Percentiles rank a stretch among this genome's conserved stretches.
These are phyloP conservation scores for Monilinia fructigena DNA, from an alignment of 2,329 filamentous ascomycete genomes.

Conservation along the genomic window DNA sequence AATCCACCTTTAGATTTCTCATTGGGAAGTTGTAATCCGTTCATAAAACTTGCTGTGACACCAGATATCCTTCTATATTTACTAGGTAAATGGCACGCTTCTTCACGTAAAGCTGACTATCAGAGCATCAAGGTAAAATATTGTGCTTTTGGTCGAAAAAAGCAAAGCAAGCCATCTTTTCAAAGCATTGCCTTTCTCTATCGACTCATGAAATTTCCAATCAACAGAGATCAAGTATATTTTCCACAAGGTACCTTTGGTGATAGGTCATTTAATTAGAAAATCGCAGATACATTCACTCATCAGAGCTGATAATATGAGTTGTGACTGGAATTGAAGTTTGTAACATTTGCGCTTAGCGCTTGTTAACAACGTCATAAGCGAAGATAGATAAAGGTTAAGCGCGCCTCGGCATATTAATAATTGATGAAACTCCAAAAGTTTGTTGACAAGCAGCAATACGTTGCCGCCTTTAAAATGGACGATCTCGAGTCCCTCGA, in stretches of 20 bases:
- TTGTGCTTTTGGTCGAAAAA: not conserved
- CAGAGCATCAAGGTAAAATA: not conserved
- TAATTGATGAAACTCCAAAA: conserved; percentile 7
- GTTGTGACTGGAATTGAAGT: not conserved
- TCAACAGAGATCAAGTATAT: not conserved
- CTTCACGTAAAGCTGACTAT: not conserved
- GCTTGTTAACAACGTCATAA: not conserved
- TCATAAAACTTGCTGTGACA: not conserved
- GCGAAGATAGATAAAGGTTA: not conserved
- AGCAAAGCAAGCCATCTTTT: not conserved
- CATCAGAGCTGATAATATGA: not conserved
- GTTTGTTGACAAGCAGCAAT: conserved; percentile 14
- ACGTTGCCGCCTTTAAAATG: conserved; percentile 31
- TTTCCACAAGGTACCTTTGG: no score
- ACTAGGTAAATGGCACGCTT: not conserved
- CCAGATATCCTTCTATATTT: no score
- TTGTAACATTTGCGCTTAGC: not conserved
- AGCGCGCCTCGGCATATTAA: conserved; percentile 5
- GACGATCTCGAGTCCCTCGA: conserved; percentile 83
- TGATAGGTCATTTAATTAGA: not conserved
- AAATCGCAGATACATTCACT: not conserved
- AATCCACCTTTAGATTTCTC: not conserved
- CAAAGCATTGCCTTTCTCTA: not conserved
- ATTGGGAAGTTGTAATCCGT: not conserved
- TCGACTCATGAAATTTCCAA: not conserved